A percentile compares a stretch with the other conserved stretches of the same genome.
phyloP scores from a whole-genome alignment of 2,329 filamentous ascomycete species.

The Ophiosphaerella korrae region DNA sequence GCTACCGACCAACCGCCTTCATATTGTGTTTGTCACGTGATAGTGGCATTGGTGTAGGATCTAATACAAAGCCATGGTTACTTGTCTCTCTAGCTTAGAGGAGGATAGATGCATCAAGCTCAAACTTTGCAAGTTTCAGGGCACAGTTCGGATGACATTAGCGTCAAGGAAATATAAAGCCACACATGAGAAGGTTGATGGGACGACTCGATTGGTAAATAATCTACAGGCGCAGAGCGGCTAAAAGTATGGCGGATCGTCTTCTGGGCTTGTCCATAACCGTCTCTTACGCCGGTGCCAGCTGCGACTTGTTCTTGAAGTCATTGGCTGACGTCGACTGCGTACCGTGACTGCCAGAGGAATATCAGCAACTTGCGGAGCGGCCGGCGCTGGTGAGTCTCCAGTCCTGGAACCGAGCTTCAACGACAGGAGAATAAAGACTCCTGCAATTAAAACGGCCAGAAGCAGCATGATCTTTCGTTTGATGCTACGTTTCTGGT shows the following conservation, averaged over 20 bases:
- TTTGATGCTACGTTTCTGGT: slow-evolving; percentile 87
- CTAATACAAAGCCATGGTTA: too few relatives aligned
- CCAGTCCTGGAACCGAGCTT: slow-evolving; percentile 66
- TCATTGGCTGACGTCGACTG: slow-evolving; percentile 19
- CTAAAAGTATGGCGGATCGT: slow-evolving; percentile 16
- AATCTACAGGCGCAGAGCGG: slow-evolving; percentile 10
- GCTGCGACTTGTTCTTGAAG: slow-evolving; percentile 27
- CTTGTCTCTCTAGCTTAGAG: too few relatives aligned
- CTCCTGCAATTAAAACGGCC: slow-evolving; percentile 78
- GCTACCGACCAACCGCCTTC: too few relatives aligned
- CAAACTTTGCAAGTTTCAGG: too few relatives aligned
- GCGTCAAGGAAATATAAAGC: too few relatives aligned
- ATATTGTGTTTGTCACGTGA: too few relatives aligned
- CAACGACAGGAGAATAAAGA: slow-evolving; percentile 84
- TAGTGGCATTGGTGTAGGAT: too few relatives aligned
- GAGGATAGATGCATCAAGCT: too few relatives aligned
- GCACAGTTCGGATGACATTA: too few relatives aligned
- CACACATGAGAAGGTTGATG: background rate
- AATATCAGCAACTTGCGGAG: slow-evolving; percentile 22
- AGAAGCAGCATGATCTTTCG: slow-evolving; percentile 92
- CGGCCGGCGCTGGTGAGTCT: slow-evolving; percentile 18
- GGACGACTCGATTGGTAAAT: slow-evolving; percentile 15
- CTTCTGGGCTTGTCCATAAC: slow-evolving; percentile 30
- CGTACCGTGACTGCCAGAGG: slow-evolving; percentile 23
- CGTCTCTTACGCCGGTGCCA: slow-evolving; percentile 46